Conservation (phyloP, 1,284 basidiomycete genomes). For the Rhodofomes roseus region DNA sequence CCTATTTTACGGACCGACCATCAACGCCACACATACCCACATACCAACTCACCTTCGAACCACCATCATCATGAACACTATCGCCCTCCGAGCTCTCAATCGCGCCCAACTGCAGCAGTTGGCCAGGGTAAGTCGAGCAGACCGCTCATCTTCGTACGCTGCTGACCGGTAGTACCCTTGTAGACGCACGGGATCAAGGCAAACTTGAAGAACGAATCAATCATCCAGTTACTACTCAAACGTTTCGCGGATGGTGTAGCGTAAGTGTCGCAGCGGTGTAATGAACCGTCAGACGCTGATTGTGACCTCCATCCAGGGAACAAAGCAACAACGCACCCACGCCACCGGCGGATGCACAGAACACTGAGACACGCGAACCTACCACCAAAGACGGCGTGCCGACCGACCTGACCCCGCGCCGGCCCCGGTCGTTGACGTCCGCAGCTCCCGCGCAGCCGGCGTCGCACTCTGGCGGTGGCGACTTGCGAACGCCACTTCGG, state of each 20-base stretch:
- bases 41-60: background rate
- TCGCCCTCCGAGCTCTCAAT: background rate
- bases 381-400: too few species aligned
- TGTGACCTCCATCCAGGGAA: background rate
- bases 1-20: background rate
- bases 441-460: too few species aligned
- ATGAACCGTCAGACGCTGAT: background rate
- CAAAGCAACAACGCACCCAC: too few species aligned
- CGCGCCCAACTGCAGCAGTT: constrained; percentile 1
- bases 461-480: too few species aligned
- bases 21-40: background rate
- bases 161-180: too few species aligned
- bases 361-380: background rate
- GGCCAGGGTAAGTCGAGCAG: background rate
- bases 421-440: too few species aligned
- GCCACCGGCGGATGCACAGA: background rate
- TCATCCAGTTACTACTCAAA: background rate
- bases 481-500: too few species aligned
- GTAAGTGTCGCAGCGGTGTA: background rate
- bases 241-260: background rate
- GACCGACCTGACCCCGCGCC: too few species aligned
- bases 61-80: background rate
- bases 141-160: background rate
- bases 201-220: background rate
- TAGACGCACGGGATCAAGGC: constrained; percentile 2